Evolutionary conservation across 1,284 basidiomycete genomes (phyloP), one percentile per base, ranked within the genome.

Genomic region (Trichosporon inkin): DNA sequence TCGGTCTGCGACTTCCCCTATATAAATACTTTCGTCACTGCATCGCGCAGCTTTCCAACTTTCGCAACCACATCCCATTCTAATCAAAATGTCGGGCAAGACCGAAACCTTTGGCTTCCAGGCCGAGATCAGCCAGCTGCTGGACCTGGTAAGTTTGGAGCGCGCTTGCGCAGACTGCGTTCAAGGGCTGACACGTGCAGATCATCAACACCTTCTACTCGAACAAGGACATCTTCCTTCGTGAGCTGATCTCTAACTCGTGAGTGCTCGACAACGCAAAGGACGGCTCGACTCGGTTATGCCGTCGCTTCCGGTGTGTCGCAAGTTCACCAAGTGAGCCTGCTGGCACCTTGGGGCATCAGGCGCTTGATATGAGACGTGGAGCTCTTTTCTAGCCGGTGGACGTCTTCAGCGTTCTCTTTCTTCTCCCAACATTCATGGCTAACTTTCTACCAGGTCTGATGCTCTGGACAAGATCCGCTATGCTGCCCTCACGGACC

Each of bases 391-490:
- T n/a, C n/a, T n/a, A n/a, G n/a, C n/a, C n/a, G n/a, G n/a, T n/a
- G n/a, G 39, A 35, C 16, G 24, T 51, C 11, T 28, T 7, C 7
- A 13, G 22, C 17, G 13, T n/a, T 7, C n/a, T n/a, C n/a, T n/a
- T n/a, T n/a, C n/a, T n/a, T 5, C 47, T 16, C 6, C 5, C 10
- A 8, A 4, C 10, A n/a, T 7, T 52, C 28, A 17, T 10, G 17
- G 14, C 14, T 40, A 17, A 37, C 19, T 55, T 32, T 8, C 28
- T 11, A 32, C 37, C 16, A 17, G 32, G 16, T 94, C 92, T 64
- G 94, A 97, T 86, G 93, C 94, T 56, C 85, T 96, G 79, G 94
- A 97, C 84, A 97, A 97, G 84, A 89, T 96, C 76, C 90, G 94
- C 60, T 82, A 81, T 72, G 85, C 89, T 32, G 93, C 93, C 60